These are phyloP conservation scores for Tuber microsphaerosporum DNA, from an alignment of 495 filamentous ascomycete genomes.

Conservation along the genomic window DNA sequence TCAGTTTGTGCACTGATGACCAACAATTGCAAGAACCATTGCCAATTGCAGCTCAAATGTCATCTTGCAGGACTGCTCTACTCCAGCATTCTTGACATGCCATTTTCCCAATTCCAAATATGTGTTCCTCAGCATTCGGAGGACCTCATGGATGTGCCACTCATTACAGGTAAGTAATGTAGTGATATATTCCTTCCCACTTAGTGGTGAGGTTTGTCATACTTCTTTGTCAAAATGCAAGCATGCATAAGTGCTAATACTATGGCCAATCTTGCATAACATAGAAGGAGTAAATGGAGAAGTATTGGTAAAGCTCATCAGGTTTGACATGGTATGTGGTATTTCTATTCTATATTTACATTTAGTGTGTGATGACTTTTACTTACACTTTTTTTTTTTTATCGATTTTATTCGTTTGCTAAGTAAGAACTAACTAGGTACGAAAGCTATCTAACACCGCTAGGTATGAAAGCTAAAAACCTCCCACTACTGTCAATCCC, in stretches of 20 bases:
- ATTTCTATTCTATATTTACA: background rate
- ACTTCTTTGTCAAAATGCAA: background rate
- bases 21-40: background rate
- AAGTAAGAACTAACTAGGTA: no score
- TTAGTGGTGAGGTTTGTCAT: background rate
- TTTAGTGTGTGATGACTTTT: background rate
- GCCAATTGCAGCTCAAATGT: background rate
- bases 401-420: no score
- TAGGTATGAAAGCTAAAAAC: no score
- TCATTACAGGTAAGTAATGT: background rate
- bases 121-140: background rate
- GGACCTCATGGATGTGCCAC: background rate
- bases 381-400: background rate
- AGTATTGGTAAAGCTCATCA: no score
- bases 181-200: background rate
- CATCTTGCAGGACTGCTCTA: background rate
- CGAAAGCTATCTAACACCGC: no score
- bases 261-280: background rate
- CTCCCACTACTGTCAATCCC: no score
- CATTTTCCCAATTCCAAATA: background rate
- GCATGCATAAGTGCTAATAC: background rate
- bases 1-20: background rate
- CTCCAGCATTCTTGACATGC: background rate
- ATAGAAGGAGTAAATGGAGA: background rate
- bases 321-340: no score